Conservation (phyloP, 2,329 filamentous ascomycete genomes). For the Colletotrichum spaethianum region DNA sequence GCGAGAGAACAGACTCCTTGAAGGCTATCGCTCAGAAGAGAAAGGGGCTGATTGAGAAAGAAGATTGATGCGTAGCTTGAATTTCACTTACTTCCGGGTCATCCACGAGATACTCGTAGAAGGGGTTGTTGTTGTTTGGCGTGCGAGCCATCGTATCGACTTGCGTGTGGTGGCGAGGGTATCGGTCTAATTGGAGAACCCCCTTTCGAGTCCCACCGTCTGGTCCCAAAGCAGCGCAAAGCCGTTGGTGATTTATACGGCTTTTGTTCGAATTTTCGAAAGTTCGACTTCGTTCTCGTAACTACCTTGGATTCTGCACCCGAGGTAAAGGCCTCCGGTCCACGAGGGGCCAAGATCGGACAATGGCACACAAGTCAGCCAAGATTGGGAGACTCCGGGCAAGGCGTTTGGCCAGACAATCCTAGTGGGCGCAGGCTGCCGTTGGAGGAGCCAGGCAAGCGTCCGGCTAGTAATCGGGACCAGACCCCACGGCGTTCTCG, state of each 20-base stretch:
- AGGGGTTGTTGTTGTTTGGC: constrained; percentile 26
- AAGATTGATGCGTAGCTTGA: constrained; percentile 3
- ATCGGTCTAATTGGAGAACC: constrained; percentile 22
- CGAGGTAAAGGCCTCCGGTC: constrained; percentile 20
- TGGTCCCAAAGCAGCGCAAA: constrained; percentile 18
- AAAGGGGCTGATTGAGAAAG: not conserved
- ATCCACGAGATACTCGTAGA: constrained; percentile 37
- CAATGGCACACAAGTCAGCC: constrained; percentile 24
- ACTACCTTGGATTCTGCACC: constrained; percentile 8
- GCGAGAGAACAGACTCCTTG: not conserved
- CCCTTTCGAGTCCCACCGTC: constrained; percentile 25
- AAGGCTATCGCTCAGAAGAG: not conserved
- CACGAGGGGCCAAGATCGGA: constrained; percentile 30
- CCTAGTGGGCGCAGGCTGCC: constrained; percentile 19
- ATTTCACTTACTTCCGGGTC: constrained; percentile 31
- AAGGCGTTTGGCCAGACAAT: constrained; percentile 21
- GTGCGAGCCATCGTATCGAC: constrained; percentile 29
- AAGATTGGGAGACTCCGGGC: constrained; percentile 20
- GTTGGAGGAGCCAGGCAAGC: constrained; percentile 17
- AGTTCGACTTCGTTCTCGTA: constrained; percentile 22
- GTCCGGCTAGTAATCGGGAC: constrained; percentile 11
- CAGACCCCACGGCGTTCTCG: constrained; percentile 4
- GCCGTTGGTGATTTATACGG: constrained; percentile 33
- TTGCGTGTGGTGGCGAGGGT: constrained; percentile 1
- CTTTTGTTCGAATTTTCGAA: constrained; percentile 8